These are phyloP conservation scores for Mikania micrantha DNA, from an alignment of 129 eudicot genomes.

Conservation along the genomic window DNA sequence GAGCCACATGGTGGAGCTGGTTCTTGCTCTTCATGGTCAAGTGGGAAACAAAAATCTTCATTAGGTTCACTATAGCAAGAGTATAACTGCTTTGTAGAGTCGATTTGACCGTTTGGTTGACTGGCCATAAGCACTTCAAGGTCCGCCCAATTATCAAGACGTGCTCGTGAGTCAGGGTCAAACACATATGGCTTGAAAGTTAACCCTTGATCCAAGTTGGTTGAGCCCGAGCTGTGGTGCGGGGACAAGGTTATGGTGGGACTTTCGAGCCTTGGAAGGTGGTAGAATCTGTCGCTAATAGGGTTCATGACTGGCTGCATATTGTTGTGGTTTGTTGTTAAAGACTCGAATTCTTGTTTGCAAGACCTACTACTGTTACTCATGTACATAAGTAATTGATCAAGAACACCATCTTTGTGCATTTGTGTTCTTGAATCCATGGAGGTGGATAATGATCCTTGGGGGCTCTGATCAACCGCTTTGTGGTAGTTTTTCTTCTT, in stretches of 20 bases:
- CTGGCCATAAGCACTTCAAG: constrained; percentile 48
- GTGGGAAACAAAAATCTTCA: constrained; percentile 33
- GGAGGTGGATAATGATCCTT: constrained; percentile 17
- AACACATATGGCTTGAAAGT: background rate
- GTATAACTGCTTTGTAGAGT: constrained; percentile 19
- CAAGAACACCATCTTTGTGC: constrained; percentile 44
- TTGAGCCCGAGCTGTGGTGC: background rate
- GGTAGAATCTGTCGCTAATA: too few relatives aligned
- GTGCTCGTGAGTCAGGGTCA: constrained; percentile 17
- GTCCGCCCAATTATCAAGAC: constrained; percentile 42
- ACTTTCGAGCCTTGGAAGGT: constrained; percentile 60
- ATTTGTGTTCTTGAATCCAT: constrained; percentile 27
- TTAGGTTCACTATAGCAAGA: constrained; percentile 26
- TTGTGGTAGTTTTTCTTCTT: constrained; percentile 36
- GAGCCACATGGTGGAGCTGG: background rate
- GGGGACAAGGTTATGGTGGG: constrained; percentile 31
- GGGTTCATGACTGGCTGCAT: too few relatives aligned
- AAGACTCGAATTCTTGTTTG: constrained; percentile 30
- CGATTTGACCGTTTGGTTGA: constrained; percentile 41
- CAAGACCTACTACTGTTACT: constrained; percentile 34
- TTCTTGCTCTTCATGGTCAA: constrained; percentile 25
- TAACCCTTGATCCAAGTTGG: constrained; percentile 23
- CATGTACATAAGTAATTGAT: constrained; percentile 55
- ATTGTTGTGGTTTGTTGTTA: constrained; percentile 14
- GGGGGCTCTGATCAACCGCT: constrained; percentile 37